Percentiles rank a stretch among this genome's conserved stretches.
Evolutionary conservation across 257 asterid genomes (phyloP).

Genomic region (Parsonsia alboflavescens): DNA sequence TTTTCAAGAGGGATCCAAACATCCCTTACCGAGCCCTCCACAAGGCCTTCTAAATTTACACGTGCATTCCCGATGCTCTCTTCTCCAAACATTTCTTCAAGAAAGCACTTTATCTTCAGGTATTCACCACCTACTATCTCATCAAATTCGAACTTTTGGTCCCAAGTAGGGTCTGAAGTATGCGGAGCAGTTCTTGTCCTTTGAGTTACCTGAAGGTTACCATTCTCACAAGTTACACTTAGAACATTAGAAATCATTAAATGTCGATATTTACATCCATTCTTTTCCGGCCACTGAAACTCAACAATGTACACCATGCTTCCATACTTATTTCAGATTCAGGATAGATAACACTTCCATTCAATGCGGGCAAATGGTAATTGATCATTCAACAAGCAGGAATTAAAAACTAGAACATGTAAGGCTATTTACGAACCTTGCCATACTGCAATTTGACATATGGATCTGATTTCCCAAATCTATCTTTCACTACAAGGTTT

Average conservation of each 20-base stretch:
- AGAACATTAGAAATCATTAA: neutral
- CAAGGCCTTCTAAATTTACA: slow-evolving; percentile 92
- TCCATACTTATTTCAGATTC: neutral
- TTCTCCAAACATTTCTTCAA: slow-evolving; percentile 81
- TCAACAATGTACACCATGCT: neutral
- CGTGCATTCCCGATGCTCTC: slow-evolving; percentile 93
- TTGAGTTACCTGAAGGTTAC: slow-evolving; percentile 43
- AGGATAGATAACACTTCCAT: neutral
- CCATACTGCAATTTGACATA: slow-evolving; percentile 83
- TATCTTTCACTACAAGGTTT: slow-evolving; percentile 67
- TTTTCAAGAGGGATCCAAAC: slow-evolving; percentile 87
- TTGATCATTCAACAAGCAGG: neutral
- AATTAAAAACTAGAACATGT: slow-evolving; percentile 8
- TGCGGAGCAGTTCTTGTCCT: slow-evolving; percentile 62
- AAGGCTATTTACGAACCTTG: slow-evolving; percentile 43
- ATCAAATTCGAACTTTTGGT: slow-evolving; percentile 87
- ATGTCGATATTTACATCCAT: neutral
- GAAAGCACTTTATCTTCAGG: slow-evolving; percentile 67
- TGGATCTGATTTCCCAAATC: slow-evolving; percentile 69
- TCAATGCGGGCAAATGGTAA: neutral
- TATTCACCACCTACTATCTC: slow-evolving; percentile 90
- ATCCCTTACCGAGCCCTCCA: slow-evolving; percentile 73
- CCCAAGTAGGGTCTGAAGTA: slow-evolving; percentile 73
- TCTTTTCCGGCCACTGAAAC: neutral
- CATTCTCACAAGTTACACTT: neutral